Base-by-base conservation (phyloP, 768 basidiomycete genomes). In the Leucocoprinus birnbaumii region DNA sequence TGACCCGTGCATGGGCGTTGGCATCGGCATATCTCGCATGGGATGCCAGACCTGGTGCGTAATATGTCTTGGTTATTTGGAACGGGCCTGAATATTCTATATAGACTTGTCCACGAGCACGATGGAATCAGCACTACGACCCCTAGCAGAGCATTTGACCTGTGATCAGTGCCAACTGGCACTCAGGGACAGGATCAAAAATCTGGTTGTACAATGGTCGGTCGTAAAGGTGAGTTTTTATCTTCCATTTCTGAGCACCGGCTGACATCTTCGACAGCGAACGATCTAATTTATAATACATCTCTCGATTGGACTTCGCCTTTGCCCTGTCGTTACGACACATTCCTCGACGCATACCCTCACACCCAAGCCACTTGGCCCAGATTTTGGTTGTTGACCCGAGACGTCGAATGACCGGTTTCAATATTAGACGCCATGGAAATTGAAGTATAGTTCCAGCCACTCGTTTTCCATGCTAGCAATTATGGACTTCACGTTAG, bases 1-100 rank as follows among this genome's bases (percentile, higher is more conserved):
- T 92, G 35, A 87, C 87, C 10, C 72, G 89, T 43, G 89, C 89
- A 4, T 92, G 89, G 89, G 87, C 89, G 13, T 70, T 92, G 27
- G 89, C 90, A 21, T 83, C 86, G 1, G 89, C 89, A 10, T 91
- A 91, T 69, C 79, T 92, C 6, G 87, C 87, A 9, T 91, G 89
- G 89, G 89, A 91, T 68, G 86, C 87, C 34, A 75, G 87, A 53
- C 87, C 89, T 60, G 89, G 88, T 90, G 63, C 56, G 78, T 67
- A 16, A 18, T 3, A 24, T 16, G 41, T 18, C 10, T 46, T 45
- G 16, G 37, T 8, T 37, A 24, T 40, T 22, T 43, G n/a, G 53
- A 34, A 55, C 10, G 31, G 47, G 19, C 62, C 64, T 31, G 64
- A 57, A 52, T 48, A 51, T 18, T 48, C 51, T 35, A 7, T 47